Percentiles rank a stretch among this genome's conserved stretches.
phyloP scores from a whole-genome alignment of 1,284 basidiomycete genomes.

The Naganishia sp. region DNA sequence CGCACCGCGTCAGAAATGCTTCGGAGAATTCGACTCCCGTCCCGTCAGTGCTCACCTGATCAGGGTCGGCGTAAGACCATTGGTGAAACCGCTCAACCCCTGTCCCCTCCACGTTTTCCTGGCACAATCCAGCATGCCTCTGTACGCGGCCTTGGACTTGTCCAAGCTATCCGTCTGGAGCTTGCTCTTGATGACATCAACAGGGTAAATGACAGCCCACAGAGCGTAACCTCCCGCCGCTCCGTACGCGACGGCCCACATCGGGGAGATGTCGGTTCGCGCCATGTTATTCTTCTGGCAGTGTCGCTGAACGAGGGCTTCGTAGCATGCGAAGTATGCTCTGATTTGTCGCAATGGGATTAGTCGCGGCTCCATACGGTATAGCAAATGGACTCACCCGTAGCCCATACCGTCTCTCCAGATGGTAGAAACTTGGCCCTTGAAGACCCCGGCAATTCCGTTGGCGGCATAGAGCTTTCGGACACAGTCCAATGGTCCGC shows the following conservation, averaged over 20 bases:
- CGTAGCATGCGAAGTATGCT: conserved; percentile 89
- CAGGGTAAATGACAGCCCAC: conserved; percentile 45
- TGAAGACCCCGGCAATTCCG: conserved; percentile 84
- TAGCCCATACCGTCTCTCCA: conserved; percentile 82
- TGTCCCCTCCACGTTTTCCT: conserved; percentile 77
- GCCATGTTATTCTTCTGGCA: conserved; percentile 68
- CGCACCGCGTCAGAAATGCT: not conserved
- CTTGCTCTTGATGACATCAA: conserved; percentile 88
- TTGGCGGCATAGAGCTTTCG: conserved; percentile 72
- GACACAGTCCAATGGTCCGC: conserved; percentile 82
- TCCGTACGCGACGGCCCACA: conserved; percentile 78
- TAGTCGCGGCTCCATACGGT: too few species aligned
- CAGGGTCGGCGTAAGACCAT: conserved; percentile 85
- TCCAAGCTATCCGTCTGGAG: conserved; percentile 92
- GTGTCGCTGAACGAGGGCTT: conserved; percentile 84
- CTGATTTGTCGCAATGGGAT: conserved; percentile 31
- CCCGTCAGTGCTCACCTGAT: conserved; percentile 60
- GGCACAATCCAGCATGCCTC: conserved; percentile 76
- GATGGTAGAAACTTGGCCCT: conserved; percentile 88
- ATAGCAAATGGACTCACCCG: conserved; percentile 54
- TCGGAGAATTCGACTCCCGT: not conserved
- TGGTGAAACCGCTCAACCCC: conserved; percentile 80
- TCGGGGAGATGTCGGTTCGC: conserved; percentile 72
- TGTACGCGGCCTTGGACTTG: conserved; percentile 72
- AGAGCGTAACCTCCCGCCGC: conserved; percentile 67